A percentile compares a stretch with the other conserved stretches of the same genome.
phyloP scores from a whole-genome alignment of 305 asterid species.

The Rubia balearica region DNA sequence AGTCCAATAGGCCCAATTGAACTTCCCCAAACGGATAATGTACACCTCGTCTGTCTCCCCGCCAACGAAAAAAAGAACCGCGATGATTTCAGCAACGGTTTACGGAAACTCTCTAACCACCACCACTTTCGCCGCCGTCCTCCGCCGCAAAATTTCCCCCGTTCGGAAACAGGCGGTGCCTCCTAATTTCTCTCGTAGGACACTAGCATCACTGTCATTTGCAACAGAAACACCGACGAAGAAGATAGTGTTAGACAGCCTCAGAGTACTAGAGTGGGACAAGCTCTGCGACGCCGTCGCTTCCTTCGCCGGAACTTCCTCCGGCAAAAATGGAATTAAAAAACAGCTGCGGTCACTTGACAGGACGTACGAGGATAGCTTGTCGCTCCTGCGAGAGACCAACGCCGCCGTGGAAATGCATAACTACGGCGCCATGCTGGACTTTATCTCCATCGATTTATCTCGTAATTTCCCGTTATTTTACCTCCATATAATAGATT shows the following conservation, averaged over 20 bases:
- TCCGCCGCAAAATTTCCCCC: neutral
- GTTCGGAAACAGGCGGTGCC: neutral
- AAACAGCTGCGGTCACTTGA: conserved; percentile 62
- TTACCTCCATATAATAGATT: neutral
- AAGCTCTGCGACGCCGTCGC: conserved; percentile 75
- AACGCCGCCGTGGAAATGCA: conserved; percentile 90
- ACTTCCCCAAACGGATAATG: neutral
- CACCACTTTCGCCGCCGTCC: neutral
- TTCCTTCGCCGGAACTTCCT: conserved; percentile 77
- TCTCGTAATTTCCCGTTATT: conserved; percentile 33
- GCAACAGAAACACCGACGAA: conserved; percentile 3
- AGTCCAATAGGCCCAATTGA: neutral
- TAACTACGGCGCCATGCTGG: conserved; percentile 77
- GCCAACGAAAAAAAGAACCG: neutral
- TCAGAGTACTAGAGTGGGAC: conserved; percentile 83
- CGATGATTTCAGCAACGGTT: conserved; percentile 11
- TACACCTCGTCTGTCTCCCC: neutral
- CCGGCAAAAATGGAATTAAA: conserved; percentile 37
- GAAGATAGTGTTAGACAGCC: conserved; percentile 64
- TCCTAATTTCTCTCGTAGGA: neutral
- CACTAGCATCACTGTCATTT: conserved; percentile 4
- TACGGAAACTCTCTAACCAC: conserved; percentile 9
- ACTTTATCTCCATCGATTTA: conserved; percentile 59
- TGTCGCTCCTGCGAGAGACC: conserved; percentile 66
- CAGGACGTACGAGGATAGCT: conserved; percentile 49